phyloP scores from a whole-genome alignment of 2,329 filamentous ascomycete genomes.

The Pestalotiopsis sp. region DNA sequence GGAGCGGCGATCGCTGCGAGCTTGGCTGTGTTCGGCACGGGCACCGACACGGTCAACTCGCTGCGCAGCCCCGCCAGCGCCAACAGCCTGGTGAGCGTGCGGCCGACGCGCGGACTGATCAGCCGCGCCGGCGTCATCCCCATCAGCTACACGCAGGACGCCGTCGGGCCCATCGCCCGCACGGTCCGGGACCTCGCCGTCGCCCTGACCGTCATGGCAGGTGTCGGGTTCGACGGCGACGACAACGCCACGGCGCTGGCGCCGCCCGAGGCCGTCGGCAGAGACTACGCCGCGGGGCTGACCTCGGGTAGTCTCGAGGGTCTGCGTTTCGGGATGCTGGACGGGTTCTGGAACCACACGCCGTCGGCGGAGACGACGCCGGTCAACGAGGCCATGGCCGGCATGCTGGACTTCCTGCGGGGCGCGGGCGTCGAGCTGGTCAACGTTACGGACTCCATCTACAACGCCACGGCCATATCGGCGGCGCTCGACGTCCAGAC shows the following conservation, averaged over 20 bases:
- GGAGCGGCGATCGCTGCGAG: conserved; percentile 59
- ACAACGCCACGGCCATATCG: conserved; percentile 54
- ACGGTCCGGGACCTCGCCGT: conserved; percentile 52
- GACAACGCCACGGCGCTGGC: conserved; percentile 56
- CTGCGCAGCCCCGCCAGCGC: conserved; percentile 64
- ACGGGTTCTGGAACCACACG: conserved; percentile 62
- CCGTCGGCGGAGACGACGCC: conserved; percentile 54
- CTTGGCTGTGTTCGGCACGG: conserved; percentile 60
- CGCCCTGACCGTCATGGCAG: conserved; percentile 55
- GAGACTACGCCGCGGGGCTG: conserved; percentile 50
- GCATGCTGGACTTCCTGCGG: conserved; percentile 46
- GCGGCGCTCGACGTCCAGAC: conserved; percentile 58
- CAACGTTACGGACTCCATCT: conserved; percentile 49
- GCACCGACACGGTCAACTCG: conserved; percentile 65
- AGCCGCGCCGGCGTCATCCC: conserved; percentile 54
- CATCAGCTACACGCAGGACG: conserved; percentile 59
- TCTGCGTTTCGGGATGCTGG: conserved; percentile 33
- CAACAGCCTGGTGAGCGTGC: conserved; percentile 61
- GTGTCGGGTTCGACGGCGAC: conserved; percentile 48
- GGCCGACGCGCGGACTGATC: conserved; percentile 58
- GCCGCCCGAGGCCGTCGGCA: conserved; percentile 39
- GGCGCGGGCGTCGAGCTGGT: conserved; percentile 52
- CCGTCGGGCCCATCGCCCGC: conserved; percentile 56
- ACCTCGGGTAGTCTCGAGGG: conserved; percentile 26
- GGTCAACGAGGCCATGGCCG: conserved; percentile 56